Evolutionary conservation across 2,329 filamentous ascomycete species (phyloP), one percentile per base, ranked within the genome.

Genomic region (Tolypocladium tundrense): DNA sequence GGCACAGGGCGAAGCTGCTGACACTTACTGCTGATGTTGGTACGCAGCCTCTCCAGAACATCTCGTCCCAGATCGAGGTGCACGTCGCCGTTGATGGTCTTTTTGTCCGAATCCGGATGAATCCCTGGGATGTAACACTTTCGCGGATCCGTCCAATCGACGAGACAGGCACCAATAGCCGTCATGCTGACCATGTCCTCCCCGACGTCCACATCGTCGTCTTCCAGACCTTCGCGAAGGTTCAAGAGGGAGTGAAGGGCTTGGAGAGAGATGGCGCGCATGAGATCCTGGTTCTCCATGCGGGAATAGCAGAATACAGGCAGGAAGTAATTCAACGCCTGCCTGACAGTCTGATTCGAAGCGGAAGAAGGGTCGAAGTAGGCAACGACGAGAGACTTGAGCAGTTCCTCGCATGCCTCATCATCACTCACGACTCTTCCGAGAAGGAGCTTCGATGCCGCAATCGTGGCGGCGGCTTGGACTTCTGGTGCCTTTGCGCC

Each of bases 91-190:
- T 88, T 87, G 19, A 89, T 81, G 55, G 76, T 78, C 75, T 81
- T 86, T 71, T 83, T 86, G 56, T 82, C 79, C 1, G 77, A 77
- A 54, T 88, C 83, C 59, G 76, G 73, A 1, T 79, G 66, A 1
- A 74, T 65, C 5, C 73, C 76, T 62, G 75, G 79, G 58, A 70
- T 80, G 73, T 74, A 88, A 74, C 76, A 90, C 71, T 95, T 92
- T 54, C 93, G 80, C 42, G 92, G 91, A 70, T 97, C 93, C 0
- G 93, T 97, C 94, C 93, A 97, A 70, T 97, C 93, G 0, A 92
- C 84, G 9, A 97, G 76, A 67, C 91, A 93, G 3, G 89, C 85
- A 1, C 90, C 91, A 59, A 96, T 89, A 3, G 86, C 83, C 50
- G 84, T 81, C 62, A 95, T 81, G 64, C 87, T 85, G 10, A 93